Base-by-base conservation (phyloP, 257 asterid species). In the Mitragyna speciosa region DNA sequence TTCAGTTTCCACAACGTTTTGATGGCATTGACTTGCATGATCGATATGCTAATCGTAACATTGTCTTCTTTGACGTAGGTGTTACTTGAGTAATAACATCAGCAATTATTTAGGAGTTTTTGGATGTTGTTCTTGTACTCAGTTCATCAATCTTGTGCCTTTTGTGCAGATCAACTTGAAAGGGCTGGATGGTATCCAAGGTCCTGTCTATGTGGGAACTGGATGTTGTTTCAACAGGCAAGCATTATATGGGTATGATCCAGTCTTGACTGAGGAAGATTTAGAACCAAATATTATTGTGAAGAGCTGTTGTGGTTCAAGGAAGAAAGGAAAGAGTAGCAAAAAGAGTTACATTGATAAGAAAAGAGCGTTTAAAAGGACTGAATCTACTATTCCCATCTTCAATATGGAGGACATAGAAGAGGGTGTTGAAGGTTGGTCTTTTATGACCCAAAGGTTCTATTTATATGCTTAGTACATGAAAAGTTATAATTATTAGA, bases 151-250 rank as follows among this genome's bases (percentile, higher is more conserved):
- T 83, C 39, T 17, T 73, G 36, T 36, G 77, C 22, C 15, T 36
- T 54, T 49, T 26, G 41, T 80, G 76, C 93, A 94, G 98, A 92
- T 94, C 83, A 94, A 94, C 89, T 89, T 94, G 96, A 94, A 91
- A 84, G 98, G 98, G 71, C 85, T 91, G 75, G 98, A 94, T 48
- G 98, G 98, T 58, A 90, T 94, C 88, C 98, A 94, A 83, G 97
- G 97, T 80, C 98, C 98, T 19, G 92, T 94, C 72, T 94, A 94
- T 49, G 98, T 94, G 81, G 98, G 98, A 79, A 94, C 98, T 6
- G 98, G 98, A 45, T 94, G 98, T 82, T 94, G 98, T 83, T 94
- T 94, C 82, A 94, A 92, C 84, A 83, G 97, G 86, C 95, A 90
- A 71, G 98, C 98, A 75, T 80, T 94, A 22, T 94, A 94, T 26